Evolutionary conservation across 208 protist species (phyloP), one percentile per base, ranked within the genome.

Genomic region (Phytomonas sp.): DNA sequence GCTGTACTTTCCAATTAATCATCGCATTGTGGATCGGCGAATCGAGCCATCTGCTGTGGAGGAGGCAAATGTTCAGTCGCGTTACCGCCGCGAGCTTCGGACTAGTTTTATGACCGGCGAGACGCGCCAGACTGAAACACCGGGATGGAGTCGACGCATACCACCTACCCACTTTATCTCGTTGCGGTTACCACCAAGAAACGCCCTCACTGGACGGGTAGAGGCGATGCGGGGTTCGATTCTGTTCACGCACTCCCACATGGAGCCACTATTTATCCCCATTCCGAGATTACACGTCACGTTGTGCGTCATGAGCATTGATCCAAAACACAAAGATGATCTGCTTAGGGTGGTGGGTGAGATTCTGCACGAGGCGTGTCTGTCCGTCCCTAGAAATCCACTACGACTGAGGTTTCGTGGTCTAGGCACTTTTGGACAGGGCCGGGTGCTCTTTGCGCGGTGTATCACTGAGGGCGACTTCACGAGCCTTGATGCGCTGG

Each of bases 1-100:
- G 23, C 77, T 95, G 62, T 96, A 93, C 76, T 96, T 94, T 71
- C 91, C 91, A 67, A 93, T 96, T 60, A 91, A 93, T 71, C 85
- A 91, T 72, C 91, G 91, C 64, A 92, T 91, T 51, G 74, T 89
- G 6, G 91, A 96, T 63, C 67, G 74, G 31, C 86, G 91, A 34
- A 74, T 91, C 62, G 67, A 82, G n/a, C 32, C 79, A 13, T 66
- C 72, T 1, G 79, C 79, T 13, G 71, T 68, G 13, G 77, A 85
- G 31, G 79, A 94, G 73, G 65, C 81, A 11, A 83, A 93, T 62
- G 83, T 94, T 34, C 90, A 93, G 69, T 87, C 84, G 0, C 85
- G 87, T 8, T 89, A 89, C 68, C 87, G 88, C 53, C 84, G 88
- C 53, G 77, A 91, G 59, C 85, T 96, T 13, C 82, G 88, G 31